A percentile compares a stretch with the other conserved stretches of the same genome.
Evolutionary conservation across 108 stramenopile genomes (phyloP).

Genomic region (Nitzschia sp.): DNA sequence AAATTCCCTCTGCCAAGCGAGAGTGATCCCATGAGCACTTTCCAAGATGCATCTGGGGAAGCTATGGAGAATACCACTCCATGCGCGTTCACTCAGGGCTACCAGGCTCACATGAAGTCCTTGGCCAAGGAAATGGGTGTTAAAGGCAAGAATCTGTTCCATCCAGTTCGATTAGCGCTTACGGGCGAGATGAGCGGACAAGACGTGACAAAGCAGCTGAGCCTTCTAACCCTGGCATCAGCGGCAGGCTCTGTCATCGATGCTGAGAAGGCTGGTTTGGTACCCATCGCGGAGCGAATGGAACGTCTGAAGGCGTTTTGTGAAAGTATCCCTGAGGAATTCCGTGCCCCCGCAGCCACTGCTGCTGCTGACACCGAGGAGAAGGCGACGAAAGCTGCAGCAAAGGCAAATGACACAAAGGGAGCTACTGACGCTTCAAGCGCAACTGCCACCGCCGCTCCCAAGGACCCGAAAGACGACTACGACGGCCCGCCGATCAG

Average conservation of each 20-base stretch:
- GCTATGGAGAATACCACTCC: conserved; percentile 70
- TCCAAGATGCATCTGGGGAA: conserved; percentile 74
- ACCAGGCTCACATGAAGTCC: conserved; percentile 85
- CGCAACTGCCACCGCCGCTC: conserved; percentile 17
- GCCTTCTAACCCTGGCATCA: conserved; percentile 70
- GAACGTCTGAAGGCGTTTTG: conserved; percentile 67
- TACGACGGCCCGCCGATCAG: conserved; percentile 89
- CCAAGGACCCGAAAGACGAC: conserved; percentile 62
- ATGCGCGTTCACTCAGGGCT: conserved; percentile 54
- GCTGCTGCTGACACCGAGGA: background rate
- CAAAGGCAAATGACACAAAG: background rate
- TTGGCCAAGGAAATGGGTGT: conserved; percentile 83
- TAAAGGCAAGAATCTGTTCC: conserved; percentile 93
- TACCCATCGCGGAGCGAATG: conserved; percentile 63
- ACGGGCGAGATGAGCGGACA: conserved; percentile 97
- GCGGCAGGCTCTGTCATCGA: conserved; percentile 63
- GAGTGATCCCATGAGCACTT: conserved; percentile 59
- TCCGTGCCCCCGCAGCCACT: conserved; percentile 35
- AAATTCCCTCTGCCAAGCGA: conserved; percentile 65
- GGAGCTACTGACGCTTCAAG: conserved; percentile 5
- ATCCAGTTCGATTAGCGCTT: conserved; percentile 90
- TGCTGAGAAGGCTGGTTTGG: conserved; percentile 56
- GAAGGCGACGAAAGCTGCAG: background rate
- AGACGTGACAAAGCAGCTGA: conserved; percentile 94
- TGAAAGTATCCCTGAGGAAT: conserved; percentile 82